Evolutionary conservation across 2,329 filamentous ascomycete genomes (phyloP), one percentile per base, ranked within the genome.

Genomic region (Stagonosporopsis chrysanthemi): DNA sequence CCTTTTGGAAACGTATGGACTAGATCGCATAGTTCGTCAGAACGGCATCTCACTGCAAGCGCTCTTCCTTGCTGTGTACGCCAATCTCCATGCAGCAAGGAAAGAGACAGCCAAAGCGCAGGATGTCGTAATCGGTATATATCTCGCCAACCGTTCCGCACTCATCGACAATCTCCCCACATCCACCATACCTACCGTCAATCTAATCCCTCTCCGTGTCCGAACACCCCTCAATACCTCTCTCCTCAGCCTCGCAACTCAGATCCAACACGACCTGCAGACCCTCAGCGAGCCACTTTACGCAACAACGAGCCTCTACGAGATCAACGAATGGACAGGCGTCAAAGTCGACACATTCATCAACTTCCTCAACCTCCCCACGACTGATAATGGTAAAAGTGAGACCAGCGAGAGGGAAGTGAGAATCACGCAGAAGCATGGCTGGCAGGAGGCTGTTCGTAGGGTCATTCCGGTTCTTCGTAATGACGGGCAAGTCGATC

Each of bases 251-350:
- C 60, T 86, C 0, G 91, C 92, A 0, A 72, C 62, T 4, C 71
- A 79, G 12, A 85, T 97, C 2, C 91, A 96, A 68, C 66, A 68
- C 0, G 90, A 96, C 66, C 75, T 97, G 0, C 79, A 83, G 33
- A 72, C 79, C 4, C 88, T 97, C 33, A 83, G 82, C 19, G 81
- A 64, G 24, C 75, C 77, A 2, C 82, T 80, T 43, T 86, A 86
- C 68, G 82, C 84, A 0, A 79, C 79, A 1, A 86, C 86, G 0
- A 86, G 86, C 1, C 77, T 97, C 1, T 86, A 85, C 78, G 88
- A 96, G 72, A 88, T 97, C 35, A 76, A 81, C 19, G 75, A 82
- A 15, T 97, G 92, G 92, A 94, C 90, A 0, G 89, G 89, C 0
- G 77, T 92, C 2, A 80, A 75, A 51, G 75, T 96, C 1, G 84